A percentile compares a stretch with the other conserved stretches of the same genome.
Conservation (phyloP, 441 rosid genomes). For the Erysimum pusillum region DNA sequence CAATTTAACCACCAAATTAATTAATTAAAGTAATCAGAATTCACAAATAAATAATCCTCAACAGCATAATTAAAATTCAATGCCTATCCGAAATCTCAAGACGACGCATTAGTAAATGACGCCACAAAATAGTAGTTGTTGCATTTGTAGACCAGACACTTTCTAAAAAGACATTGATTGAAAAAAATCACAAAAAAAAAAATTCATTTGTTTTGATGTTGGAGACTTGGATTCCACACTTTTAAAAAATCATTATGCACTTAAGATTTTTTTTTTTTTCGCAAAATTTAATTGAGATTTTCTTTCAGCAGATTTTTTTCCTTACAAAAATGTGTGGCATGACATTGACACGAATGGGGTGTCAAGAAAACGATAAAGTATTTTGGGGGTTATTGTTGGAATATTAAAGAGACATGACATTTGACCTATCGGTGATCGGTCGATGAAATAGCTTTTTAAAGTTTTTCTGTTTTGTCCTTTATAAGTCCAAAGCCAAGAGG, state of each 20-base stretch:
- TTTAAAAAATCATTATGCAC: too few species aligned
- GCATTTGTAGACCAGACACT: constrained; percentile 13
- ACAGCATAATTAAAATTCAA: not conserved
- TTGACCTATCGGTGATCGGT: constrained; percentile 10
- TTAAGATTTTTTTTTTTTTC: too few species aligned
- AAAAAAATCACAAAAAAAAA: not conserved
- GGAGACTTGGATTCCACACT: constrained; percentile 37
- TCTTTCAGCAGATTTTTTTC: not conserved
- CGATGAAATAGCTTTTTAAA: not conserved
- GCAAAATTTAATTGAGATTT: not conserved
- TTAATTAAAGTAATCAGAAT: not conserved
- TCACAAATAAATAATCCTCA: not conserved
- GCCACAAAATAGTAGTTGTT: constrained; percentile 23
- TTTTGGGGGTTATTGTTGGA: constrained; percentile 8
- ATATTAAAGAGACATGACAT: constrained; percentile 7
- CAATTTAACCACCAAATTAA: not conserved
- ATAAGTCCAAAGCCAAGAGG: not conserved
- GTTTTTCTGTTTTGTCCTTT: constrained; percentile 15
- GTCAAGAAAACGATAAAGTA: constrained; percentile 13
- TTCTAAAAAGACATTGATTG: not conserved
- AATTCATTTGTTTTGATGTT: constrained; percentile 23
- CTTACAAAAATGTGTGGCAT: not conserved
- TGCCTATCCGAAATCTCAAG: constrained; percentile 14
- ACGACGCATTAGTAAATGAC: constrained; percentile 14
- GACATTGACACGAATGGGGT: constrained; percentile 1